These are phyloP conservation scores for Cryptococcus floricola DNA, from an alignment of 1,284 basidiomycete genomes.

Conservation along the genomic window DNA sequence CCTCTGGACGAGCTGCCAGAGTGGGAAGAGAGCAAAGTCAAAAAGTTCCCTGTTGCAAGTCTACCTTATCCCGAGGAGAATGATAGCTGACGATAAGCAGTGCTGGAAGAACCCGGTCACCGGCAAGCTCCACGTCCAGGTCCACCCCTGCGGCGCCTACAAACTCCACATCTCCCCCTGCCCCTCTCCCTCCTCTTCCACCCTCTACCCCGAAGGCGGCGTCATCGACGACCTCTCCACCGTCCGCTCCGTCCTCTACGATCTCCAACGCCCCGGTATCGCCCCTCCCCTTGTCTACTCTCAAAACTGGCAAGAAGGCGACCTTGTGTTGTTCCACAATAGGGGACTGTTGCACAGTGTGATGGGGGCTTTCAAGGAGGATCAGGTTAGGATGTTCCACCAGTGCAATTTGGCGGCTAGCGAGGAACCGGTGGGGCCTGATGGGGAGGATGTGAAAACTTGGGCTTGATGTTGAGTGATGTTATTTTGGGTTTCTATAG, in stretches of 20 bases:
- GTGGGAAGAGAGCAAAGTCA: slow-evolving; percentile 69
- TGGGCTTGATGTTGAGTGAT: slow-evolving; percentile 52
- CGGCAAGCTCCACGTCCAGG: slow-evolving; percentile 70
- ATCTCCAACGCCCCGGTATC: slow-evolving; percentile 76
- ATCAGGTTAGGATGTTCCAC: slow-evolving; percentile 71
- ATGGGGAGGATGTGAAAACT: slow-evolving; percentile 58
- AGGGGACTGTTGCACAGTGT: slow-evolving; percentile 72
- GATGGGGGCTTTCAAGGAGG: slow-evolving; percentile 64
- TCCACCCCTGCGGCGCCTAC: slow-evolving; percentile 62
- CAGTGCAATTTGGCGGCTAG: slow-evolving; percentile 79
- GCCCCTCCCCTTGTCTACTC: slow-evolving; percentile 54
- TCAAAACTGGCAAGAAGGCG: slow-evolving; percentile 60
- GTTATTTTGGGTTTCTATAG: too few relatives aligned
- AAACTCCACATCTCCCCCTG: slow-evolving; percentile 62
- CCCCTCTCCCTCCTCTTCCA: slow-evolving; percentile 53
- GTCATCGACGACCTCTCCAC: slow-evolving; percentile 64
- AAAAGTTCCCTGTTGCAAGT: slow-evolving; percentile 64
- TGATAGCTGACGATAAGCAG: slow-evolving; percentile 42
- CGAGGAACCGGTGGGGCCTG: slow-evolving; percentile 63
- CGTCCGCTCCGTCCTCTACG: slow-evolving; percentile 67
- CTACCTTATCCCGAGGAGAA: neutral
- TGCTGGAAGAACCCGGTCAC: slow-evolving; percentile 82
- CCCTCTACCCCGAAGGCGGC: slow-evolving; percentile 68
- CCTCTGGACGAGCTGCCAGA: slow-evolving; percentile 61
- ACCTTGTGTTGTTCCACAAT: slow-evolving; percentile 67